Conservation (phyloP, 129 eudicot species). For the Dittrichia graveolens region DNA sequence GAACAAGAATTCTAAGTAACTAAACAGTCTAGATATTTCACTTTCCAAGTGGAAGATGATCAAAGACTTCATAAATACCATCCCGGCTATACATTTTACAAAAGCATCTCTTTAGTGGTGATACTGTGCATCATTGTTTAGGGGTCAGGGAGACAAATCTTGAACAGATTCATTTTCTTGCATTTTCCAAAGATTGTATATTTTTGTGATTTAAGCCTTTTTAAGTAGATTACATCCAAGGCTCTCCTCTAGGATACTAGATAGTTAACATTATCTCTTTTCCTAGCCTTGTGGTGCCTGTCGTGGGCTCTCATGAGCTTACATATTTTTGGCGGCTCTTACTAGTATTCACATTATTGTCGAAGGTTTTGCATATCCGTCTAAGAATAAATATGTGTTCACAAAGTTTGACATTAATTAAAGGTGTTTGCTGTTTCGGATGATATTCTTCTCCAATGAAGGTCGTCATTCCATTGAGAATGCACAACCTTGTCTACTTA, state of each 20-base stretch:
- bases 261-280: not conserved
- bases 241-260: not conserved
- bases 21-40: not conserved
- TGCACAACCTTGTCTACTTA: not conserved
- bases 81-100: too few species aligned
- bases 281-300: not conserved
- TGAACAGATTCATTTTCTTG: not conserved
- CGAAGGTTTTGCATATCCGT: not conserved
- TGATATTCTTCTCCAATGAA: constrained; percentile 1
- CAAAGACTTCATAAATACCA: too few species aligned
- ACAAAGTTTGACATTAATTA: not conserved
- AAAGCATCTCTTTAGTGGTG: too few species aligned
- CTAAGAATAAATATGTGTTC: not conserved
- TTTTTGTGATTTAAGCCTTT: not conserved
- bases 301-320: not conserved
- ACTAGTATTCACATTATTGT: not conserved
- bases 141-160: not conserved
- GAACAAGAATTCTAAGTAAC: too few species aligned
- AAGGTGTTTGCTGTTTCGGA: constrained; percentile 1
- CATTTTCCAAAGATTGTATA: not conserved
- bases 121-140: not conserved
- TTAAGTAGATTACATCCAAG: not conserved
- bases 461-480: not conserved
- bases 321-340: not conserved
- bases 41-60: too few species aligned